Evolutionary conservation across 495 filamentous ascomycete genomes (phyloP).

Genomic region (Gamarada debralockiae): DNA sequence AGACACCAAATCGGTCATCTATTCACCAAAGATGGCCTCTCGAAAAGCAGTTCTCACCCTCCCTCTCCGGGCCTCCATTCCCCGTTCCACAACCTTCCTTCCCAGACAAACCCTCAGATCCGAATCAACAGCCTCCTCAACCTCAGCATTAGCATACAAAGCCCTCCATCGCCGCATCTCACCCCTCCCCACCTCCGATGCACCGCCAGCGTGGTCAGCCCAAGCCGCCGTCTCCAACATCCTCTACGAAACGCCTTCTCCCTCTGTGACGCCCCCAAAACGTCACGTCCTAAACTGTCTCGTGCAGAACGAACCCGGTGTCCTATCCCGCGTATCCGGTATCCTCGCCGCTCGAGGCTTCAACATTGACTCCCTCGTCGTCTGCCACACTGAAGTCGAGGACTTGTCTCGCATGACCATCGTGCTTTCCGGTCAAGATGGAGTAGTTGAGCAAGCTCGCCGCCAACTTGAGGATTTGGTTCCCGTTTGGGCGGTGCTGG

Average conservation of each 20-base stretch:
- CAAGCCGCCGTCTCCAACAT: slow-evolving; percentile 95
- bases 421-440: slow-evolving; percentile 91
- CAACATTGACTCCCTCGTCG: slow-evolving; percentile 98
- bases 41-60: slow-evolving; percentile 30
- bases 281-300: slow-evolving; percentile 96
- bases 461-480: slow-evolving; percentile 95
- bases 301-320: slow-evolving; percentile 97
- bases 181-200: slow-evolving; percentile 72
- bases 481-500: slow-evolving; percentile 95
- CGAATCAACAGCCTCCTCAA: slow-evolving; percentile 59
- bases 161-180: slow-evolving; percentile 86
- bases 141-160: slow-evolving; percentile 95
- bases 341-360: slow-evolving; percentile 95
- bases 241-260: slow-evolving; percentile 93
- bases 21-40: slow-evolving; percentile 41
- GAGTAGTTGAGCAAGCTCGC: slow-evolving; percentile 95
- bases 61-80: slow-evolving; percentile 31
- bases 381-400: slow-evolving; percentile 97
- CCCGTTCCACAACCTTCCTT: neutral
- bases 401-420: slow-evolving; percentile 98
- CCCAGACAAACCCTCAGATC: slow-evolving; percentile 9
- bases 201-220: slow-evolving; percentile 77
- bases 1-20: slow-evolving; percentile 9
- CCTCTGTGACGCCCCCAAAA: slow-evolving; percentile 80
- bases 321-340: slow-evolving; percentile 91